Percentiles rank a stretch among this genome's conserved stretches.
phyloP scores from a whole-genome alignment of 768 basidiomycete genomes.

The Xerocomus brunneocitrinus region DNA sequence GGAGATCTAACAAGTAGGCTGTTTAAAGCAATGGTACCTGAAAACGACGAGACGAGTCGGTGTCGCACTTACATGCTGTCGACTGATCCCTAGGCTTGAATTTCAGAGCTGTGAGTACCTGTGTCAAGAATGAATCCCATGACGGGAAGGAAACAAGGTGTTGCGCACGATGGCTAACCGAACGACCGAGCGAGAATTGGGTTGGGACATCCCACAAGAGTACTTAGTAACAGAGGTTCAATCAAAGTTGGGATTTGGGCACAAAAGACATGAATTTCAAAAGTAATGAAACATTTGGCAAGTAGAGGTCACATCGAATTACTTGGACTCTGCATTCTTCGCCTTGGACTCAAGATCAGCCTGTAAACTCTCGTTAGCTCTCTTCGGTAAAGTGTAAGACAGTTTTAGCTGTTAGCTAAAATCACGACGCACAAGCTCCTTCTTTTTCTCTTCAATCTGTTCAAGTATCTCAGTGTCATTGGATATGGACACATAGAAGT shows the following conservation, averaged over 20 bases:
- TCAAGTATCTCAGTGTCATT: background rate
- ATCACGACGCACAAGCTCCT: conserved; percentile 28
- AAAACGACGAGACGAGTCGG: background rate
- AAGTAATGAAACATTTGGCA: background rate
- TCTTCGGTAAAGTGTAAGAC: conserved; percentile 12
- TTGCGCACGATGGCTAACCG: conserved; percentile 25
- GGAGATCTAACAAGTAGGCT: conserved; percentile 29
- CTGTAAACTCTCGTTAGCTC: conserved; percentile 17
- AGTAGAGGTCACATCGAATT: conserved; percentile 1
- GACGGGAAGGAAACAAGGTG: background rate
- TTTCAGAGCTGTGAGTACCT: conserved; percentile 24
- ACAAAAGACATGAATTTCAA: background rate
- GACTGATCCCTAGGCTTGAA: conserved; percentile 24
- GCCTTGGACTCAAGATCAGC: conserved; percentile 28
- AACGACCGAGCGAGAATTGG: conserved; percentile 11
- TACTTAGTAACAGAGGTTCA: background rate
- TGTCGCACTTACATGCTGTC: conserved; percentile 15
- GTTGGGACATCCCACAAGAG: conserved; percentile 6
- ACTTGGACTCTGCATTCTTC: conserved; percentile 22
- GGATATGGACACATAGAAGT: no score
- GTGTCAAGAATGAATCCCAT: background rate
- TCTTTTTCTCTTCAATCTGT: conserved; percentile 31
- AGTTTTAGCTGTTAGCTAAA: conserved; percentile 11
- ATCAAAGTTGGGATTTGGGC: background rate
- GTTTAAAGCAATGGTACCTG: background rate